phyloP scores from a whole-genome alignment of 2,329 filamentous ascomycete species.

The Anthostomella pinea region DNA sequence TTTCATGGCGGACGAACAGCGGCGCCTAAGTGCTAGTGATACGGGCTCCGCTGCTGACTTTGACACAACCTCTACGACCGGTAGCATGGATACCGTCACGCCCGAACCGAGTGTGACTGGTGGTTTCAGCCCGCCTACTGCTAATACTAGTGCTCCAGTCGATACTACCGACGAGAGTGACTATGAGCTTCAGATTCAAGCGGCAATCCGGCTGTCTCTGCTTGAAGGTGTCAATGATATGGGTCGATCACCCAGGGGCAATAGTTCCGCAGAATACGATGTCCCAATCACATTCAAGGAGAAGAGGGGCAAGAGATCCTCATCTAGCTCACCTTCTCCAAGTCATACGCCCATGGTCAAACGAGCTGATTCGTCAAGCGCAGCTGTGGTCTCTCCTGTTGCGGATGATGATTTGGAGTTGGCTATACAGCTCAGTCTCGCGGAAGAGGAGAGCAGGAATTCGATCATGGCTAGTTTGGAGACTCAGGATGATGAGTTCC shows the following conservation, averaged over 20 bases:
- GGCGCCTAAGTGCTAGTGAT: constrained; percentile 49
- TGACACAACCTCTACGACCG: constrained; percentile 34
- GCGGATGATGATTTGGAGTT: constrained; percentile 58
- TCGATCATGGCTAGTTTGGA: constrained; percentile 10
- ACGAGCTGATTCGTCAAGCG: constrained; percentile 16
- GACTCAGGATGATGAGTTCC: constrained; percentile 28
- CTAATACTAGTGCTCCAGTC: constrained; percentile 22
- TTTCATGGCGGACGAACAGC: constrained; percentile 55
- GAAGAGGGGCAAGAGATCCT: constrained; percentile 39
- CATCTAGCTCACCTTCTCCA: constrained; percentile 34
- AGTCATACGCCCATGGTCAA: constrained; percentile 36
- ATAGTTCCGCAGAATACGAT: constrained; percentile 49
- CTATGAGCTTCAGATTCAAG: constrained; percentile 60
- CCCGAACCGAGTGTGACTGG: constrained; percentile 53
- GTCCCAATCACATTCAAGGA: constrained; percentile 50
- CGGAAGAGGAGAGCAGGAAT: constrained; percentile 47
- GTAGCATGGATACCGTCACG: constrained; percentile 47
- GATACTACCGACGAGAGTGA: constrained; percentile 46
- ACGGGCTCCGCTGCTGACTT: constrained; percentile 50
- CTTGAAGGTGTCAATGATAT: constrained; percentile 52
- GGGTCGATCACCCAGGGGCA: constrained; percentile 43
- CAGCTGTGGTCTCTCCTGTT: constrained; percentile 17
- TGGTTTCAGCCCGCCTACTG: constrained; percentile 34
- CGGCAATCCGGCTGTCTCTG: constrained; percentile 60
- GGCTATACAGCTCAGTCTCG: constrained; percentile 58